A percentile compares a stretch with the other conserved stretches of the same genome.
Conservation (phyloP, 2,329 filamentous ascomycete species). For the Stylonectria norvegica region DNA sequence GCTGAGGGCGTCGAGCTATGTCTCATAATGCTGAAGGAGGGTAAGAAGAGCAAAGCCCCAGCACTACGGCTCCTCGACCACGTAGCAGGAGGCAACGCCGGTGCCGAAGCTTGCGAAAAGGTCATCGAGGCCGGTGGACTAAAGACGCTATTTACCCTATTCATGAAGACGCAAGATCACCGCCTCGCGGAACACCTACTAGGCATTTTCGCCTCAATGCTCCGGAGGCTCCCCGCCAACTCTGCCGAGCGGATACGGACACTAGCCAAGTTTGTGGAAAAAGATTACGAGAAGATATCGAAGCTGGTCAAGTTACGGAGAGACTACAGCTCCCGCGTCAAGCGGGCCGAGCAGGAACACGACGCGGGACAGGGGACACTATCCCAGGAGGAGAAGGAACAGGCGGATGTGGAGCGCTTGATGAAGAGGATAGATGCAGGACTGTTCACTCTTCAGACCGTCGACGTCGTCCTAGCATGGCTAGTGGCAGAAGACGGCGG, state of each 20-base stretch:
- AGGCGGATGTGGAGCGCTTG: constrained; percentile 68
- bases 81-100: constrained; percentile 53
- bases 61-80: constrained; percentile 84
- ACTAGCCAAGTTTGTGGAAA: constrained; percentile 93
- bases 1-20: constrained; percentile 90
- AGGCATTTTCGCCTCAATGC: constrained; percentile 77
- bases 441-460: constrained; percentile 74
- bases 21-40: constrained; percentile 87
- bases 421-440: constrained; percentile 77
- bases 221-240: constrained; percentile 74
- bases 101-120: constrained; percentile 64
- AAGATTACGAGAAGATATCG: constrained; percentile 80
- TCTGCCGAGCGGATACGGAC: constrained; percentile 76
- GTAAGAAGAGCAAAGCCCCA: constrained; percentile 74
- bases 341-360: constrained; percentile 52
- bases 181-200: constrained; percentile 75
- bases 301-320: constrained; percentile 69
- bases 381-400: constrained; percentile 34
- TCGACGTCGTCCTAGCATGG: constrained; percentile 87
- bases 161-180: constrained; percentile 76
- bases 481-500: constrained; percentile 83
- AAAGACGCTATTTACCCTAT: constrained; percentile 79
- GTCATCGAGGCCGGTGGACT: constrained; percentile 81
- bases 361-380: constrained; percentile 13
- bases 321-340: constrained; percentile 64